These are phyloP conservation scores for Claviceps sp. DNA, from an alignment of 2,329 filamentous ascomycete species.

Conservation along the genomic window DNA sequence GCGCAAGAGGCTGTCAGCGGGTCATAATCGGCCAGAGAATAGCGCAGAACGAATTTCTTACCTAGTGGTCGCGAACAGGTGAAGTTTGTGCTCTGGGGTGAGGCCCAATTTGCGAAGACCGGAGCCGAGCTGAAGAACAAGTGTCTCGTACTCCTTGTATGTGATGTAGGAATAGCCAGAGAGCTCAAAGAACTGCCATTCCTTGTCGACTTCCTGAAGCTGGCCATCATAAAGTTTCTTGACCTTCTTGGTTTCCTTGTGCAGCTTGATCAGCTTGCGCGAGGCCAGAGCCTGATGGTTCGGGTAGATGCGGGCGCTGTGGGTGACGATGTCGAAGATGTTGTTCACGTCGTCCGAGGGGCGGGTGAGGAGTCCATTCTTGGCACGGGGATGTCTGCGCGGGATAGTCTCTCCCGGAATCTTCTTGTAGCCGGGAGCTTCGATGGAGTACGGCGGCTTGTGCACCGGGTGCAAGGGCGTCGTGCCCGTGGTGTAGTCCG, in stretches of 20 bases:
- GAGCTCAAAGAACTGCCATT: conserved; percentile 84
- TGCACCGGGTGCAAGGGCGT: conserved; percentile 46
- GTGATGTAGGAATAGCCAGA: conserved; percentile 62
- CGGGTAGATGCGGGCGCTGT: conserved; percentile 49
- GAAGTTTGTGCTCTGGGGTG: conserved; percentile 51
- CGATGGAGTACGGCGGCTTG: conserved; percentile 62
- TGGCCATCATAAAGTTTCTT: conserved; percentile 78
- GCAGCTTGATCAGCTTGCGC: conserved; percentile 61
- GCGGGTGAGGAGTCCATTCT: conserved; percentile 52
- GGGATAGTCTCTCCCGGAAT: conserved; percentile 75
- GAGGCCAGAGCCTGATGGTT: conserved; percentile 54
- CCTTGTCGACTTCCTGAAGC: conserved; percentile 69
- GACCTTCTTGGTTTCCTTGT: conserved; percentile 77
- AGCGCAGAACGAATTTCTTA: conserved; percentile 21
- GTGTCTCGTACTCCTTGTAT: conserved; percentile 65
- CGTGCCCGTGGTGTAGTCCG: conserved; percentile 27
- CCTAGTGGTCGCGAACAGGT: conserved; percentile 78
- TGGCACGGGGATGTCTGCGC: conserved; percentile 57
- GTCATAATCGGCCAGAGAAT: too few species aligned
- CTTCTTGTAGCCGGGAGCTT: conserved; percentile 53
- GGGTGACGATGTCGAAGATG: conserved; percentile 64
- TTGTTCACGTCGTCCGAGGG: conserved; percentile 61
- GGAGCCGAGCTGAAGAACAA: conserved; percentile 54
- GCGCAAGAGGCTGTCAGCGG: neutral
- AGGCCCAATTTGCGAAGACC: conserved; percentile 66